Evolutionary conservation across 306 rosid species (phyloP).

Genomic region (Amphicarpaea edgeworthii): DNA sequence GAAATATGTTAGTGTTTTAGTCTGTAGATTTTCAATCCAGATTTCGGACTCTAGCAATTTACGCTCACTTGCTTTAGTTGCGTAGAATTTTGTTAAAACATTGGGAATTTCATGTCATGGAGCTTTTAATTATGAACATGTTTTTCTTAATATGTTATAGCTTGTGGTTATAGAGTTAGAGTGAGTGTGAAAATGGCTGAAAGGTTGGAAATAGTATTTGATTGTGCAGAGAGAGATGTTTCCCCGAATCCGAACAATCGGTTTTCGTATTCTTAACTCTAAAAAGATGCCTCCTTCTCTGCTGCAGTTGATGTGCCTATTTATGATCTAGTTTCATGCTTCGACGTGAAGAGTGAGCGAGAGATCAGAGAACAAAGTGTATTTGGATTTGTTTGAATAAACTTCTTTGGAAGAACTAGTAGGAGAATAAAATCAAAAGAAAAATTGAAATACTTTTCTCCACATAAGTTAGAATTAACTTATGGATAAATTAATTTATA

Average conservation of each 20-base stretch:
- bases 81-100: not conserved
- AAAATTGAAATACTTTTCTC: not conserved
- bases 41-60: not conserved
- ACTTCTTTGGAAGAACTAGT: not conserved
- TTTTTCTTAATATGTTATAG: not conserved
- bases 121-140: conserved; percentile 14
- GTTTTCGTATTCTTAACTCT: not conserved
- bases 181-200: not conserved
- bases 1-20: not conserved
- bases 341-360: not conserved
- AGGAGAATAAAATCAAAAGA: not conserved
- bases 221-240: not conserved
- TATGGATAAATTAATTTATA: not conserved
- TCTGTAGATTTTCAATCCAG: not conserved
- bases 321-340: conserved; percentile 17
- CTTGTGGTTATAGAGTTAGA: not conserved
- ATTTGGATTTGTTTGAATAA: not conserved
- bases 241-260: not conserved
- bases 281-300: not conserved
- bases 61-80: not conserved
- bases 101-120: not conserved
- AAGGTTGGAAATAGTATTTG: not conserved
- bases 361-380: not conserved
- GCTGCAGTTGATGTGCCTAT: conserved; percentile 5
- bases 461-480: not conserved